Evolutionary conservation across 2,329 filamentous ascomycete species (phyloP), one percentile per base, ranked within the genome.

Genomic region (Botrytis deweyae): DNA sequence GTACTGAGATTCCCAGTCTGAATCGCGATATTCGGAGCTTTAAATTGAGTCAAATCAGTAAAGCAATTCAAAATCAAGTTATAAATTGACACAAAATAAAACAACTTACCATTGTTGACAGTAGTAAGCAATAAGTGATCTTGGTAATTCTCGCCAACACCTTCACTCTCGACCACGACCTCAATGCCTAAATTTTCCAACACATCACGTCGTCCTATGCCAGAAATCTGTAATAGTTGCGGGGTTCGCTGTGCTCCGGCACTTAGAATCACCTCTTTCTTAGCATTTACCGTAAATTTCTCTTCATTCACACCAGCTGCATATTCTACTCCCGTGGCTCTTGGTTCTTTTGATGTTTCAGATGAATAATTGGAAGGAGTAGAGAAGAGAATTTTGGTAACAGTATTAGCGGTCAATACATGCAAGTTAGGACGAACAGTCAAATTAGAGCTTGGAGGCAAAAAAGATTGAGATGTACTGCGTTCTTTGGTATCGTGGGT

Each of bases 141-240:
- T 72, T 84, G 83, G 74, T 88, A 82, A 71, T 86, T 85, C 76
- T 87, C 82, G 5, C 87, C 87, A 1, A 88, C 87, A 3, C 86
- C 85, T 0, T 84, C 84, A 4, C 86, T 82, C 46, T 83, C 82
- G 4, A 88, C 75, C 1, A 86, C 76, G 0, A 82, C 78, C 6
- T 59, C 18, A 58, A 88, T 87, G 33, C 83, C 80, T 65, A 85
- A 83, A 22, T 80, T 78, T 7, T 82, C 74, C 4, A 89, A 82
- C 59, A 87, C 82, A 0, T 80, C 78, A 4, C 81, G 81, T 2
- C 84, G 82, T 0, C 87, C 86, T 44, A 88, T 83, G 9, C 87
- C 87, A 63, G 84, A 86, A 0, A 87, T 82, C 78, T 86, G 85
- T 4, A 88, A 83, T 8, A 88, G 82, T 74, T 87, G 85, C 0